Evolutionary conservation across 768 basidiomycete genomes (phyloP), one percentile per base, ranked within the genome.

Genomic region (Agaricus blazei): DNA sequence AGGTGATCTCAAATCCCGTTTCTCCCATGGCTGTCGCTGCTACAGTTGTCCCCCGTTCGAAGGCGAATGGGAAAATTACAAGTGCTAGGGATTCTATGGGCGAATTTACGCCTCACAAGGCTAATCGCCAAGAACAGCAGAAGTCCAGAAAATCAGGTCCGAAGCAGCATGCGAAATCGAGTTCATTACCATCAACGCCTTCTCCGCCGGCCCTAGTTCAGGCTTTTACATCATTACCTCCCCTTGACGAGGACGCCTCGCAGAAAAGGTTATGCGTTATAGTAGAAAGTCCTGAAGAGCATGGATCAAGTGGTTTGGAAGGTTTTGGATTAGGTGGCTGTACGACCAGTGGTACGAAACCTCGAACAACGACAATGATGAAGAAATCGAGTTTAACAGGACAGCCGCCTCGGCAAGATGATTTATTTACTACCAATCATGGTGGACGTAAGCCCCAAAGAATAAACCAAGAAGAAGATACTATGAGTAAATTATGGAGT

Each of bases 201-300:
- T 45, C 56, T 28, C 54, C 54, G 27, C 37, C 62, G 24, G 41
- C 51, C 5, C 54, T 51, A 23, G 58, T 48, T 27, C 52, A 51
- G 0, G 44, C 59, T 4, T 57, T 59, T 34, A 11, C 34, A 7
- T 8, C 34, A 11, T 24, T 59, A 44, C 48, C 58, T 44, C 24
- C 54, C 38, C 29, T 8, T 6, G 34, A 34, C 7, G 42, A 55
- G 29, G 46, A 60, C 36, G 40, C 49, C 8, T 14, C 57, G 3
- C 63, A 63, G 37, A 57, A 63, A 42, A 60, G 50, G 40, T 62
- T 71, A 4, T 64, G 63, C 27, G 62, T 68, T 34, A 72, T 74
- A 52, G 65, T 71, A 12, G 71, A 74, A 62, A 64, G 66, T 48
- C 68, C 70, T 14, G 68, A 72, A 24, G 71, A 74, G 52, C 67